A percentile compares a stretch with the other conserved stretches of the same genome.
Conservation (phyloP, 306 rosid species). For the Luffa acutangula region DNA sequence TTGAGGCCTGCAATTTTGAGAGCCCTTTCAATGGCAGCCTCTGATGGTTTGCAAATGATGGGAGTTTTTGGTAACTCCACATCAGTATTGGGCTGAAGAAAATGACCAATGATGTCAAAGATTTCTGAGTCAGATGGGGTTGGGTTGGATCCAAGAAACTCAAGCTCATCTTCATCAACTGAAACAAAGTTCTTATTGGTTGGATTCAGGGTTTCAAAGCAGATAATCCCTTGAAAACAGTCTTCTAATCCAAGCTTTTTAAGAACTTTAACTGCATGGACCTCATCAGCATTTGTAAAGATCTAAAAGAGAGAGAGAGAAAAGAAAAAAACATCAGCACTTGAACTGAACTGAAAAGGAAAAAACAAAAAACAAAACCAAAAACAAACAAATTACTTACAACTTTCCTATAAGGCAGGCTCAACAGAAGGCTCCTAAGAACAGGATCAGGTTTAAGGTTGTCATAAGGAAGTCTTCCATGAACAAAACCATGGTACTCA, state of each 20-base stretch:
- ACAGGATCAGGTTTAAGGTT: slow-evolving; percentile 76
- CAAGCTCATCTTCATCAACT: slow-evolving; percentile 73
- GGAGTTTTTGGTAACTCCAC: slow-evolving; percentile 66
- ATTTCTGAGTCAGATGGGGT: slow-evolving; percentile 23
- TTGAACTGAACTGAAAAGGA: neutral
- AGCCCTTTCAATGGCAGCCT: slow-evolving; percentile 56
- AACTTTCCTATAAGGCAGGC: slow-evolving; percentile 67
- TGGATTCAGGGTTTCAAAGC: slow-evolving; percentile 91
- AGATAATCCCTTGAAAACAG: slow-evolving; percentile 82
- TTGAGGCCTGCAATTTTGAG: slow-evolving; percentile 66
- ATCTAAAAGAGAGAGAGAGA: slow-evolving; percentile 31
- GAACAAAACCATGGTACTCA: slow-evolving; percentile 85
- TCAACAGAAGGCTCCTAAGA: slow-evolving; percentile 57
- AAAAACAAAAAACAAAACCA: neutral
- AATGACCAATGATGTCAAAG: slow-evolving; percentile 72
- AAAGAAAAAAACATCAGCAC: neutral
- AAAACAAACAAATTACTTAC: slow-evolving; percentile 29
- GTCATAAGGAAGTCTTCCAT: slow-evolving; percentile 90
- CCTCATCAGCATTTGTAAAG: slow-evolving; percentile 86
- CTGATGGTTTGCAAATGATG: slow-evolving; percentile 77
- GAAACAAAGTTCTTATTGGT: slow-evolving; percentile 39
- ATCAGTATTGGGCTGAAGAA: slow-evolving; percentile 39
- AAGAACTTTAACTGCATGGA: slow-evolving; percentile 66
- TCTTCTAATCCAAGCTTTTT: slow-evolving; percentile 83
- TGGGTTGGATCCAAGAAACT: slow-evolving; percentile 35